A percentile compares a stretch with the other conserved stretches of the same genome.
Evolutionary conservation across 1,284 basidiomycete species (phyloP).

Genomic region (Mycena citricolor): DNA sequence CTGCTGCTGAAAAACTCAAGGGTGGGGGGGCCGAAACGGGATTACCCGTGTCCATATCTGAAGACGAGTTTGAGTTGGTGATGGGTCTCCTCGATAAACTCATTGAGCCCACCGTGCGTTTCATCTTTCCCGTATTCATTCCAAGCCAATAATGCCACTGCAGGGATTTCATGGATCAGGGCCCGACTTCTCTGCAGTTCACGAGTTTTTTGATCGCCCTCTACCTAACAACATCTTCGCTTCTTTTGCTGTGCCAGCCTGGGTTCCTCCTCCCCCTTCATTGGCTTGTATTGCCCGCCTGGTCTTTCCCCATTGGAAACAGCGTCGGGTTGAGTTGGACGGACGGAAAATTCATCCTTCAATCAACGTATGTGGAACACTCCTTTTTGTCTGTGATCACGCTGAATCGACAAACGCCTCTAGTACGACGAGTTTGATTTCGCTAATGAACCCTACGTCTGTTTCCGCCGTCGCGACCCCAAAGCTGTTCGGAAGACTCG

Average conservation of each 20-base stretch:
- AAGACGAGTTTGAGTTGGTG: constrained; percentile 93
- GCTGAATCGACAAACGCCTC: background rate
- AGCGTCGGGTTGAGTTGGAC: constrained; percentile 67
- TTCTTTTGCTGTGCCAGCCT: constrained; percentile 57
- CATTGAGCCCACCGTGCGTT: constrained; percentile 87
- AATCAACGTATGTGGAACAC: constrained; percentile 61
- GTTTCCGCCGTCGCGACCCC: constrained; percentile 94
- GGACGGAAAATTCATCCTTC: constrained; percentile 78
- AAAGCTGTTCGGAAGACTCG: constrained; percentile 95
- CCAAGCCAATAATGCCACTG: constrained; percentile 4
- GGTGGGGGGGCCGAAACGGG: constrained; percentile 71
- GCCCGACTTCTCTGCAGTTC: constrained; percentile 79
- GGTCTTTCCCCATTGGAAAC: constrained; percentile 82
- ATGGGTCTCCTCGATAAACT: constrained; percentile 94
- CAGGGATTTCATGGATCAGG: constrained; percentile 39
- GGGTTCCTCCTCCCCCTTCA: constrained; percentile 58
- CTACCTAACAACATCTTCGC: constrained; percentile 62
- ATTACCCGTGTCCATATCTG: constrained; percentile 67
- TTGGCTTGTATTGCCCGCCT: constrained; percentile 64
- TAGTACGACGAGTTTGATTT: constrained; percentile 92
- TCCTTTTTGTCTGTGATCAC: background rate
- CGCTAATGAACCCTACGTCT: constrained; percentile 92
- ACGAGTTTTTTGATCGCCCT: constrained; percentile 63
- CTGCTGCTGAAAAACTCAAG: constrained; percentile 61
- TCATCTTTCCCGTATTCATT: constrained; percentile 77